Base-by-base conservation (phyloP, 2,329 filamentous ascomycete species). In the Penicillium sp. region DNA sequence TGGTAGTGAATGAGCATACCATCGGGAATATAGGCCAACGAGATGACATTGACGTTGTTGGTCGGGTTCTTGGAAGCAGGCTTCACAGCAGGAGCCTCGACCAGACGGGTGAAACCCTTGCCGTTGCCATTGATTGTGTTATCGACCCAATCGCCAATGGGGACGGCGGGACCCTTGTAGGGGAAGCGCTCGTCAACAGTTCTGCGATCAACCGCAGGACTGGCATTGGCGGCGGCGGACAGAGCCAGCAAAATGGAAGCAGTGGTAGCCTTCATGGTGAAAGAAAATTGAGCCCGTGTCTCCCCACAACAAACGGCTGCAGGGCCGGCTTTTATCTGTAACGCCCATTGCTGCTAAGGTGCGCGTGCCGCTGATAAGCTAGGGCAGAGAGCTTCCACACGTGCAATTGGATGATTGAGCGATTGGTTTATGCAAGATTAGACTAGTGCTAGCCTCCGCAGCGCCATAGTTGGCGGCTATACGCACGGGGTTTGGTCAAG, bases 1-100 rank as follows among this genome's bases (percentile, higher is more conserved):
- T 83, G 81, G 65, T 77, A 83, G 68, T 83, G 81, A 54, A 83
- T 75, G 64, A 81, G 81, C 65, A 83, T 78, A 33, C 81, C 81
- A 50, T 72, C 67, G 1, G 80, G 80, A 2, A 81, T 58, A 58
- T 81, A 83, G 1, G 80, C 73, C 55, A 81, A 61, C 4, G 77
- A 76, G 55, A 83, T 80, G 37, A 83, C 81, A 60, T 83, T 83
- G 67, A 83, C 67, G 53, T 83, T 83, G 72, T 83, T 83, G 42
- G 71, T 78, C 7, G 80, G 77, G 47, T 79, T 77, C 10, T 61
- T 58, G 7, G 66, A 70, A 26, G 69, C 69, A 4, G 81, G 81
- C 60, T 72, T 77, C 19, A 83, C 80, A 3, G 80, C 81, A 10
- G 80, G 81, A 39, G 77, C 67, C 65, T 83, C 81, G 10, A 81